Conservation (phyloP, 345 rosid genomes). For the Populus ilicifolia region DNA sequence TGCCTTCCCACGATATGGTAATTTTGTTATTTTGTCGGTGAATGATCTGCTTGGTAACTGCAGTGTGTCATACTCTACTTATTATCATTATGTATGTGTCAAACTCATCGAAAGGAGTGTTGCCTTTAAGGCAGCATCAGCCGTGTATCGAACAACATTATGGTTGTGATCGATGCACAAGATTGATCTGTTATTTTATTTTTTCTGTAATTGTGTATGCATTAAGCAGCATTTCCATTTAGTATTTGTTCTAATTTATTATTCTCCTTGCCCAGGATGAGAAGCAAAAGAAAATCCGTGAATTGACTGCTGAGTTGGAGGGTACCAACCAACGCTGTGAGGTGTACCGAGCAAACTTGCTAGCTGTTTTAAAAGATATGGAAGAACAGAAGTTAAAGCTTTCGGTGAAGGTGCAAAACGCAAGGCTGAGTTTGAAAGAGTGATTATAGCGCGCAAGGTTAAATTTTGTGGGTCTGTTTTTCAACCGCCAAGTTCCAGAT, state of each 20-base stretch:
- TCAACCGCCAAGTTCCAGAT: too few relatives aligned
- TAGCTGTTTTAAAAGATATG: constrained; percentile 74
- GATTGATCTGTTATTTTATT: not conserved
- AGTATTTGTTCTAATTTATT: not conserved
- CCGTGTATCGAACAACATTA: not conserved
- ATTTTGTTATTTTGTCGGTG: not conserved
- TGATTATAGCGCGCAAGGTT: constrained; percentile 16
- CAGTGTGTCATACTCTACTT: not conserved
- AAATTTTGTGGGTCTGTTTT: too few relatives aligned
- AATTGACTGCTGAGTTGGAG: constrained; percentile 61
- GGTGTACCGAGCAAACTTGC: constrained; percentile 61
- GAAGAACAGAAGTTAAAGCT: constrained; percentile 83
- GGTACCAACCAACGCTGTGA: constrained; percentile 57
- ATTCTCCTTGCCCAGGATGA: constrained; percentile 40
- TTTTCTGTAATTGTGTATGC: not conserved
- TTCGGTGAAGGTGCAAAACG: constrained; percentile 78
- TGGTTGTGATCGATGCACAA: not conserved
- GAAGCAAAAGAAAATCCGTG: constrained; percentile 62
- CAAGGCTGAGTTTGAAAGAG: constrained; percentile 73
- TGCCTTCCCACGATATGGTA: not conserved
- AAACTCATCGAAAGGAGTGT: not conserved
- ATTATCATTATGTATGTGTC: not conserved
- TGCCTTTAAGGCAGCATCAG: not conserved
- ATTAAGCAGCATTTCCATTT: not conserved
- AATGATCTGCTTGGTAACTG: not conserved